Conservation (phyloP, 176 grass and related monocot genomes). For the Eragrostis curvula region DNA sequence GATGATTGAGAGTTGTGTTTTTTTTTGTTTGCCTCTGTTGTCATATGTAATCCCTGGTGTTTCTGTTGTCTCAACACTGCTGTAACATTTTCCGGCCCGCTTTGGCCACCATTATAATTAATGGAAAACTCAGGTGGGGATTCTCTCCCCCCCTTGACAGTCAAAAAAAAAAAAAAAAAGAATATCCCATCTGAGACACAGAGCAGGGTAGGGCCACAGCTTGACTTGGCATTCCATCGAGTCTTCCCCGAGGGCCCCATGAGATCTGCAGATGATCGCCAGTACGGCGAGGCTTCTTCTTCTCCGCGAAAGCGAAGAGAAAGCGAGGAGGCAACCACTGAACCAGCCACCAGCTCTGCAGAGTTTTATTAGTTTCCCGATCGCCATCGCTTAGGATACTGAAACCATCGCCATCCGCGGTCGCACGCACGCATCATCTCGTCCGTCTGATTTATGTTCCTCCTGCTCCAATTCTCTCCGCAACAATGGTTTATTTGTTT, state of each 20-base stretch:
- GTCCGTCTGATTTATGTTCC: not conserved
- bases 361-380: not conserved
- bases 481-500: not conserved
- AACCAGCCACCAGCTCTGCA: not conserved
- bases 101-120: too few relatives aligned
- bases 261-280: constrained; percentile 30
- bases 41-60: too few relatives aligned
- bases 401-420: constrained; percentile 32
- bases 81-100: too few relatives aligned
- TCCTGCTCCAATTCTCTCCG: not conserved
- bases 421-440: constrained; percentile 1
- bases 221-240: constrained; percentile 46
- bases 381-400: constrained; percentile 38
- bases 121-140: too few relatives aligned
- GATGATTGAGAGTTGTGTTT: too few relatives aligned
- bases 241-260: not conserved
- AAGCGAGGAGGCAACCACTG: constrained; percentile 52
- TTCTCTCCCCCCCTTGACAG: too few relatives aligned
- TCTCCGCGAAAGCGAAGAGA: constrained; percentile 26
- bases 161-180: too few relatives aligned
- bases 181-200: constrained; percentile 28
- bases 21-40: too few relatives aligned
- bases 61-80: too few relatives aligned
- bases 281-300: constrained; percentile 23
- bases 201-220: constrained; percentile 9